These are phyloP conservation scores for Physcia stellaris DNA, from an alignment of 495 filamentous ascomycete genomes.

Conservation along the genomic window DNA sequence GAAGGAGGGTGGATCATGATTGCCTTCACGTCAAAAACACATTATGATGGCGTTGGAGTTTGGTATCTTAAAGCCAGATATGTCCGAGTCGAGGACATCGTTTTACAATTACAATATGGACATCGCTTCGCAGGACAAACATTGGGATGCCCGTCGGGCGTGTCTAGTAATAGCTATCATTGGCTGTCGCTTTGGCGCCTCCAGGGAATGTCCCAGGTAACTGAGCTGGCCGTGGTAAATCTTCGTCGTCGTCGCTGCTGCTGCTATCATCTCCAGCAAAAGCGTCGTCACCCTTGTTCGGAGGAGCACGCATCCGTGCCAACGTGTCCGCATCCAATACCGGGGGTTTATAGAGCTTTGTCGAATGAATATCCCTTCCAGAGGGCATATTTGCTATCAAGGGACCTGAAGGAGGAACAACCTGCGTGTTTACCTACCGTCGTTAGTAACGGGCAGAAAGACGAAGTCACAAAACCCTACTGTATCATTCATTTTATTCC, in stretches of 20 bases:
- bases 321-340: slow-evolving; percentile 42
- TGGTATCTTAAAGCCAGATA: too few relatives aligned
- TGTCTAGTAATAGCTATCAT: slow-evolving; percentile 25
- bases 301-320: slow-evolving; percentile 31
- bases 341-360: slow-evolving; percentile 45
- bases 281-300: slow-evolving; percentile 22
- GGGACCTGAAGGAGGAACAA: slow-evolving; percentile 53
- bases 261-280: slow-evolving; percentile 9
- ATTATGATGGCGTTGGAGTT: too few relatives aligned
- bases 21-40: too few relatives aligned
- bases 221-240: slow-evolving; percentile 33
- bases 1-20: slow-evolving; percentile 32
- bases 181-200: slow-evolving; percentile 18
- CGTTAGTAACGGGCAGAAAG: background rate
- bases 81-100: too few relatives aligned
- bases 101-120: too few relatives aligned
- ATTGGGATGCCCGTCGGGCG: background rate
- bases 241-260: slow-evolving; percentile 23
- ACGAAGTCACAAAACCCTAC: slow-evolving; percentile 33
- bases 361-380: slow-evolving; percentile 69
- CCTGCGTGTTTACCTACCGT: slow-evolving; percentile 67
- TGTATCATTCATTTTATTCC: slow-evolving; percentile 85
- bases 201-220: slow-evolving; percentile 30
- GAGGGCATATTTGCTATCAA: slow-evolving; percentile 68
- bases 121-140: too few relatives aligned